Evolutionary conservation across 371 early-diverging fungal genomes (phyloP), one percentile per base, ranked within the genome.

Genomic region (Haplosporangium sp.): DNA sequence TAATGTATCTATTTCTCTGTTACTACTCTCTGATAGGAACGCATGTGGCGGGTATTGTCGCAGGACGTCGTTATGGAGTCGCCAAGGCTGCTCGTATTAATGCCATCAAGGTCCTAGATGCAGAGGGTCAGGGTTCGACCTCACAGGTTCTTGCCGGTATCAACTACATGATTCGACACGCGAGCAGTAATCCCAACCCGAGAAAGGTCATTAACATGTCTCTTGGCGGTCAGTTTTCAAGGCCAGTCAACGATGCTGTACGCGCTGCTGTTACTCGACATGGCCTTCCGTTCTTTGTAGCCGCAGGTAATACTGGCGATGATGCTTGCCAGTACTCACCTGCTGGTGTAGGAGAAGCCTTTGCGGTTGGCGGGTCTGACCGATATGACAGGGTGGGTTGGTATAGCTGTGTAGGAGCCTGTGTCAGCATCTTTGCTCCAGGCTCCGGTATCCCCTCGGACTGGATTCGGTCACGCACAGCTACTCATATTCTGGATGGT

Each of bases 261-360:
- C 52, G 75, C 36, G 73, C 86, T 23, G 85, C 86, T 1, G 88
- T 86, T 14, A 65, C 46, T 5, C 55, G 67, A 42, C 56, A 69
- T 43, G 68, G 69, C 9, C 63, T 86, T 1, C 86, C 85, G 5
- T 80, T 86, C 53, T 84, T 86, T 72, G 85, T 83, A 1, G 95
- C 94, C 21, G 94, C 95, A 2, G 95, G 95, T 5, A 93, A 93
- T 69, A 83, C 83, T 6, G 81, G 76, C 4, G 72, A 69, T 42
- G 86, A 88, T 69, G 93, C 94, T 5, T 95, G 94, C 73, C 80
- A 83, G 51, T 88, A 81, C 73, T 86, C 90, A 2, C 93, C 94
- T 12, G 89, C 88, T 2, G 86, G 89, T 7, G 86, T 82, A 20
- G 64, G 65, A n/a, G 65, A 84, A 69, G 92, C 86, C 6, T 86